Evolutionary conservation across 2,329 filamentous ascomycete species (phyloP), one percentile per base, ranked within the genome.

Genomic region (Penicillium sp.): DNA sequence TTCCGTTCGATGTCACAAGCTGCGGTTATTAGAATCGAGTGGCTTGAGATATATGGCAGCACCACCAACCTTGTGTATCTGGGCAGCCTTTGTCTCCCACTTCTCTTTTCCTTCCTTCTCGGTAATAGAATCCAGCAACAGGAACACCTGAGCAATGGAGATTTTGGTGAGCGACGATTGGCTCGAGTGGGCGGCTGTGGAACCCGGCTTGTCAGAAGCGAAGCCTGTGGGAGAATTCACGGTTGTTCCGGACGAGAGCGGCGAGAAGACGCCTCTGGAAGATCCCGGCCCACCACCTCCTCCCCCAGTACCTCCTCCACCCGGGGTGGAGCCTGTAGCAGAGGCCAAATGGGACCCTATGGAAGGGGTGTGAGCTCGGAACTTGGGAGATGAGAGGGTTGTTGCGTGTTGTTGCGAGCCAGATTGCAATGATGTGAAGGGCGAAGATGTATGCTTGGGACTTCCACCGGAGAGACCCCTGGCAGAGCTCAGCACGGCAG

Each of bases 1-100:
- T 99, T 73, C 93, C 93, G 92, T 96, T 89, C 71, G 93, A 93
- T 86, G 96, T 89, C 80, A 97, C 89, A 75, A 97, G 87, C 90
- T 96, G 62, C 8, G 49, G 51, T 51, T 51, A 49, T 49, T 35
- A 55, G 43, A 42, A 12, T 49, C 33, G 45, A 10, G 13, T 21
- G 3, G 12, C 31, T 10, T 6, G 29, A 13, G 21, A 13, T 13
- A 41, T 29, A 8, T 2, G 23, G 25, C 50, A 36, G 44, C 53
- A 38, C 9, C 35, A 66, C 84, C 73, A 81, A 96, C 92, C 85
- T 96, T 96, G 76, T 88, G 87, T 70, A 99, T 89, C 80, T 96
- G 93, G 70, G 96, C 91, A 72, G 87, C 88, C 79, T 96, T 93
- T 66, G 88, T 83, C 76, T 96, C 91, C 89, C 91, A 96, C 90